Evolutionary conservation across 805 yeast species (phyloP), one percentile per base, ranked within the genome.

Genomic region (Hanseniaspora meyeri): DNA sequence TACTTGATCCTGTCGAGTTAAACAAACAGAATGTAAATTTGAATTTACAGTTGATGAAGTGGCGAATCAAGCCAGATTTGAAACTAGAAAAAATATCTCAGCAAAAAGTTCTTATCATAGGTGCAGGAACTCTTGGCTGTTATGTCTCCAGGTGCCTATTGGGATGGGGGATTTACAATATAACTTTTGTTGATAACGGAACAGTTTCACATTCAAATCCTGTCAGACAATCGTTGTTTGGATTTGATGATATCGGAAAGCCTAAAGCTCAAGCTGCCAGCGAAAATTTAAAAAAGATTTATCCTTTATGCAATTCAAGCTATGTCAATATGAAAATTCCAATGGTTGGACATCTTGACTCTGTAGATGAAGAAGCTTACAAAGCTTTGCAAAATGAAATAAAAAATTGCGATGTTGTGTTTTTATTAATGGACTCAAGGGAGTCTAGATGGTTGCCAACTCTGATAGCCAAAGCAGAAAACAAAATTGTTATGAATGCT

Each of bases 381-480:
- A 77, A 79, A 0, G 64, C 64, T 51, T 68, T 93, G 20, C 71
- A 70, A 29, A 62, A 70, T 43, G 71, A 89, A 7, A 78, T 87
- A 27, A 74, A 76, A 17, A 71, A 69, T 0, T 91, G 88, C 66
- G 98, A 93, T 68, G 85, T 77, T 0, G 66, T 91, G 0, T 93
- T 84, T 62, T 69, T 95, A 36, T 72, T 90, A 48, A 87, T 90
- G 85, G 99, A 93, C 66, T 88, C 97, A 5, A 76, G 99, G 55
- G 99, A 93, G 66, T 80, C 96, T 0, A 76, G 99, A 60, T 93
- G 99, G 99, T 73, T 93, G n/a, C 99, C 99, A 1, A 85, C 97
- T 0, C 80, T 91, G 0, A 68, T 93, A 42, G 87, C 88, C 0
- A 74, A 79, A 55, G 82, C 82, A 1, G 70, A 77, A 64, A 66